These are phyloP conservation scores for Zygosaccharomyces siamensis DNA, from an alignment of 805 yeast species.

Conservation along the genomic window DNA sequence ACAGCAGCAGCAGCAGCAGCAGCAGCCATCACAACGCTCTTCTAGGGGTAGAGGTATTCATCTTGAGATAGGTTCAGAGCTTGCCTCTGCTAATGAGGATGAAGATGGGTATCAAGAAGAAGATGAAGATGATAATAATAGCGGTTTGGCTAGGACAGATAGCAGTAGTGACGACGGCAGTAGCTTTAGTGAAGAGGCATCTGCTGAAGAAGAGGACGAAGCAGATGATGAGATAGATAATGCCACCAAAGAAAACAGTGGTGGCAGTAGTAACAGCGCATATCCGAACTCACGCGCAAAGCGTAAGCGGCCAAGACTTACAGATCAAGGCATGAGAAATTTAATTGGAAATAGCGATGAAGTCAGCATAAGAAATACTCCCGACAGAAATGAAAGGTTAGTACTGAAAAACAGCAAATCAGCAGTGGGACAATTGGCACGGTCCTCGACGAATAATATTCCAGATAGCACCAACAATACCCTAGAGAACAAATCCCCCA, in stretches of 20 bases:
- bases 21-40: background rate
- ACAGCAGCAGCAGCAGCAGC: background rate
- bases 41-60: background rate
- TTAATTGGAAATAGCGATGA: background rate
- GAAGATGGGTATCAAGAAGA: slow-evolving; percentile 20
- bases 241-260: background rate
- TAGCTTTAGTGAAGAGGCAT: slow-evolving; percentile 16
- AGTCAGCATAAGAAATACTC: background rate
- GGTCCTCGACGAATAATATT: background rate
- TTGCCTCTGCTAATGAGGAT: slow-evolving; percentile 10
- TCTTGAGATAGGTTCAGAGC: slow-evolving; percentile 15
- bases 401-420: slow-evolving; percentile 6
- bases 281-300: background rate
- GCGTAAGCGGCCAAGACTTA: slow-evolving; percentile 2
- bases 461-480: background rate
- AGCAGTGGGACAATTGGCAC: background rate
- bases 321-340: background rate
- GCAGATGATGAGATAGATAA: slow-evolving; percentile 15
- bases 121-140: slow-evolving; percentile 13
- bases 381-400: slow-evolving; percentile 2
- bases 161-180: slow-evolving; percentile 6
- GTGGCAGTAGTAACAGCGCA: background rate
- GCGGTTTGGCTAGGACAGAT: background rate
- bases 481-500: background rate
- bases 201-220: slow-evolving; percentile 15